A percentile compares a stretch with the other conserved stretches of the same genome.
These are phyloP conservation scores for Aspergillus sp. DNA, from an alignment of 2,329 filamentous ascomycete species.

Conservation along the genomic window DNA sequence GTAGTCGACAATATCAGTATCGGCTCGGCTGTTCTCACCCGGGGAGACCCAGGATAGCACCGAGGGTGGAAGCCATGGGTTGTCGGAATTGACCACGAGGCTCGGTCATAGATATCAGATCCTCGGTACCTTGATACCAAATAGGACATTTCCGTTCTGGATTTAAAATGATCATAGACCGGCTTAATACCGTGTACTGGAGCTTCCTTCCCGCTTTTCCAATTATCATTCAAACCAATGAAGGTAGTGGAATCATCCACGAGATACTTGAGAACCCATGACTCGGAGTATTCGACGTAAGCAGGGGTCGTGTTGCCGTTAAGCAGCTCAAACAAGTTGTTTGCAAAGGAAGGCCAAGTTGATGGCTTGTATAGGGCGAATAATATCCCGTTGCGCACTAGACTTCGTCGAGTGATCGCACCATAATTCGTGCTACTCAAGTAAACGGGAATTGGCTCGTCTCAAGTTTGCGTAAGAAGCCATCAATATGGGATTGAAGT, in stretches of 20 bases:
- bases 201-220: neutral
- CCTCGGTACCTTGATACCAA: neutral
- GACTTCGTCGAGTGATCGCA: neutral
- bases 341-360: neutral
- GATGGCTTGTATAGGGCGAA: neutral
- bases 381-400: neutral
- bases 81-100: neutral
- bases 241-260: neutral
- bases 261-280: neutral
- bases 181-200: neutral
- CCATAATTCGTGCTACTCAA: neutral
- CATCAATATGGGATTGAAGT: neutral
- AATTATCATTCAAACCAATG: neutral
- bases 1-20: neutral
- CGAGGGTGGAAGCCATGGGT: neutral
- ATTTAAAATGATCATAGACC: neutral
- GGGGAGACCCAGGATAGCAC: neutral
- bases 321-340: neutral
- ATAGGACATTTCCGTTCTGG: neutral
- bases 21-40: neutral
- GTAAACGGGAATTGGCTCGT: neutral
- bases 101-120: neutral
- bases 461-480: neutral
- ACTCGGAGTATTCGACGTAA: neutral
- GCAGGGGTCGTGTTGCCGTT: neutral